phyloP scores from a whole-genome alignment of 176 grass and related monocot genomes.

The Aegilops tauschii region DNA sequence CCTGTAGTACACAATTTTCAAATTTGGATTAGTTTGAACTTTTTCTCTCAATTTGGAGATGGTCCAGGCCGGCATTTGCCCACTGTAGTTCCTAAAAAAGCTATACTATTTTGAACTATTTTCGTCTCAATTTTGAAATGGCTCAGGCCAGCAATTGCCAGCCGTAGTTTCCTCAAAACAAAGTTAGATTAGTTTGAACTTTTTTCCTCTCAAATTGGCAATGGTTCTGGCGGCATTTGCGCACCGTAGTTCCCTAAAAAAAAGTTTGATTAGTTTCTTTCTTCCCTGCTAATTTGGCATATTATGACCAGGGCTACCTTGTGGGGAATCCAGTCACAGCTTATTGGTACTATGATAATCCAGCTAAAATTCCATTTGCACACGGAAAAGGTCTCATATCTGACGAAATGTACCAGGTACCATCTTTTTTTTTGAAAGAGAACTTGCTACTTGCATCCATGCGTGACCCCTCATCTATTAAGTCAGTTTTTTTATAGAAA shows the following conservation, averaged over 20 bases:
- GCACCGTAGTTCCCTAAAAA: neutral
- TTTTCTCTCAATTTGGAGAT: neutral
- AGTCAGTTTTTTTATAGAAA: neutral
- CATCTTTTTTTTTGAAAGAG: neutral
- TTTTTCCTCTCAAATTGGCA: neutral
- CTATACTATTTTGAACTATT: neutral
- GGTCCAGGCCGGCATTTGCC: neutral
- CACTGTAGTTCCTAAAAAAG: neutral
- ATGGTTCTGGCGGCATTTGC: neutral
- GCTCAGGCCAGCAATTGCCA: neutral
- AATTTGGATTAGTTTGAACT: neutral
- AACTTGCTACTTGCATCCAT: neutral
- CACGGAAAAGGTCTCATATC: constrained; percentile 66
- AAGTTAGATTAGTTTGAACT: neutral
- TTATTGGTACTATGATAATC: constrained; percentile 29
- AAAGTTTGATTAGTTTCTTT: neutral
- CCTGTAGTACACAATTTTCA: neutral
- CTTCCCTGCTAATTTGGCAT: neutral
- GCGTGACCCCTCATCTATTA: neutral
- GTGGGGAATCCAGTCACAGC: constrained; percentile 61
- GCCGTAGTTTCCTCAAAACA: neutral
- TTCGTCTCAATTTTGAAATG: neutral
- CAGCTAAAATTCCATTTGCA: constrained; percentile 44
- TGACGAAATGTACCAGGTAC: constrained; percentile 62
- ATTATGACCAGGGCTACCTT: constrained; percentile 52